Evolutionary conservation across 23 red algal genomes (phyloP), one percentile per base, ranked within the genome.

Genomic region (Gracilaria domingensis): DNA sequence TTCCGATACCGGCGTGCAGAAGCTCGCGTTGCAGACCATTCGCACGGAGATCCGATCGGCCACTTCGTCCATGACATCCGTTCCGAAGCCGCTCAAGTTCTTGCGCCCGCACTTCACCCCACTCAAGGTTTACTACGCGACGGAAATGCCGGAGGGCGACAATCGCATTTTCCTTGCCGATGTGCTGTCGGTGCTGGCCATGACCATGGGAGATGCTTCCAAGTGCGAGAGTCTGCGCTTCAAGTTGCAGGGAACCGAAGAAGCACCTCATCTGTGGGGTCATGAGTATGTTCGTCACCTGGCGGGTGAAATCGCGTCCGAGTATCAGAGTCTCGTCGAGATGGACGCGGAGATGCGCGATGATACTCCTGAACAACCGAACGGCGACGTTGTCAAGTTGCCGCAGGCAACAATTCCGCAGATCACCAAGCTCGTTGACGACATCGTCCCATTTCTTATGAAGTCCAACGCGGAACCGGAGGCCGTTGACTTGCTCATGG

Each of bases 71-170:
- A 95, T 99, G 93, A 99, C 97, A 1, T 99, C 97, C 28, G 94
- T 99, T 13, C 97, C 97, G 13, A 99, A 99, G 67, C 97, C 97
- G 42, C 87, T 99, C 42, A 99, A 99, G 82, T 99, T 99, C 71
- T 62, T 99, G 85, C 94, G 97, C 33, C 87, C 91, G 14, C 93
- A 96, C 75, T 99, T 96, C 66, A 49, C 44, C 20, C 73, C 80
- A 16, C 87, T 99, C 55, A 96, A 96, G 70, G 64, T 76, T 0
- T 93, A 90, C 64, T 88, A 86, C 66, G 64, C 89, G n/a, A 83
- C 80, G 8, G 64, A 56, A 18, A 91, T 93, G 81, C 69, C 67
- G 0, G 69, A 50, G 9, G 90, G 88, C n/a, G 66, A 70, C 0
- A 90, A 90, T 75, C 66, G 36, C 36, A 75, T 89, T n/a, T 84